phyloP scores from a whole-genome alignment of 164 flowering plant species.

The Annona cherimola region DNA sequence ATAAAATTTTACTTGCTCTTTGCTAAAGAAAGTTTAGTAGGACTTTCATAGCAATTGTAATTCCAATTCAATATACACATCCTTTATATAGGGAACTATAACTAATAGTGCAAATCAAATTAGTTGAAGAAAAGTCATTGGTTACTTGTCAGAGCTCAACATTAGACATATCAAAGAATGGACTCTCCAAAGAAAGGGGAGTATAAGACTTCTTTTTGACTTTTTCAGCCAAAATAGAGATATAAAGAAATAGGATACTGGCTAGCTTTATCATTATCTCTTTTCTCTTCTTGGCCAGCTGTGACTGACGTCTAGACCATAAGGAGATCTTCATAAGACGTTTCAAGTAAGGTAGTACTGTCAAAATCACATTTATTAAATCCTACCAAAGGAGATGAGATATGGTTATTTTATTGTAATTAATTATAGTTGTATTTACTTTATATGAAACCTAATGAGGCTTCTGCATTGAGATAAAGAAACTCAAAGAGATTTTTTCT shows the following conservation, averaged over 20 bases:
- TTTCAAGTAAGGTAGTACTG: no score
- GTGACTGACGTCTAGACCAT: no score
- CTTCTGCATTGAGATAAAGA: no score
- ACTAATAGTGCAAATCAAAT: not conserved
- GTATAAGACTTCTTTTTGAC: not conserved
- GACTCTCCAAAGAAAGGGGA: not conserved
- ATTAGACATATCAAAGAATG: not conserved
- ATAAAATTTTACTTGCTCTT: not conserved
- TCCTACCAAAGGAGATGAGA: no score
- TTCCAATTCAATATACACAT: not conserved
- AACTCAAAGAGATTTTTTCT: no score
- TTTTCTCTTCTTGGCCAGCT: no score
- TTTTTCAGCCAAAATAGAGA: not conserved
- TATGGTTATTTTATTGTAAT: no score
- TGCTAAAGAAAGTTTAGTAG: not conserved
- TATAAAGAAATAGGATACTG: not conserved
- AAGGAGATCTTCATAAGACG: no score
- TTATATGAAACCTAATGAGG: no score
- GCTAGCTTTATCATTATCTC: no score
- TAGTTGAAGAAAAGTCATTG: not conserved
- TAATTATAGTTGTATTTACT: no score
- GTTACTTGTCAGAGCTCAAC: not conserved
- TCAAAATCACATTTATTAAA: no score
- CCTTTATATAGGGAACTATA: not conserved
- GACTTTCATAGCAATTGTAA: not conserved